Evolutionary conservation across 1,284 basidiomycete genomes (phyloP), one percentile per base, ranked within the genome.

Genomic region (Sutorius eximius): DNA sequence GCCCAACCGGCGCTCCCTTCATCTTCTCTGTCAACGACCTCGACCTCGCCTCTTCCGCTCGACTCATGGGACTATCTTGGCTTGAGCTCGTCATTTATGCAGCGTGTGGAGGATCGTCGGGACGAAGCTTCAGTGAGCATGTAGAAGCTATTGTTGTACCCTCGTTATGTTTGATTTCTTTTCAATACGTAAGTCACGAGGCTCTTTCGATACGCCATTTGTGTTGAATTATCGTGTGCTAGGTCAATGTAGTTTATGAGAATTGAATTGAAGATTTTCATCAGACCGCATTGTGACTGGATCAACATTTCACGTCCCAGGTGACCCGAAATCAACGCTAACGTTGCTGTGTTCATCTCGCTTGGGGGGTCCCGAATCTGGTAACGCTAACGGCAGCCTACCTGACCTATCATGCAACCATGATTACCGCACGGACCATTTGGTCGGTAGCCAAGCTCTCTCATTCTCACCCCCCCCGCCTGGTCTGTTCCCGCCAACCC

Each of bases 51-150:
- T 38, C 46, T 24, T 29, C 24, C 29, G 16, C 52, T 54, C 9
- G 20, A 10, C 2, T 66, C 66, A 6, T 67, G 69, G 66, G 57
- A 70, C 20, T 33, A 27, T 13, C 30, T 58, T 43, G 42, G 42
- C 22, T 49, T 67, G 46, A 63, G 62, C 13, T 56, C 64, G 6
- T 70, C 55, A 30, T 62, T 66, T 45, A 10, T 61, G 40, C 50
- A 58, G 34, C 58, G 44, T 16, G 48, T 53, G 24, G 49, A 37
- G 16, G 55, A 44, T 45, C n/a, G 11, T 32, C 32, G 30, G 37
- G 42, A 40, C 38, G 49, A 53, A 7, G 40, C 30, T 24, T 16
- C 11, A 37, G 15, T 45, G 27, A 30, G 18, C n/a, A 7, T 24
- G 52, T 48, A 51, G 6, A 37, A 4, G 8, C 16, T 45, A 53